Base-by-base conservation (phyloP, 805 yeast genomes). In the Candida takata region DNA sequence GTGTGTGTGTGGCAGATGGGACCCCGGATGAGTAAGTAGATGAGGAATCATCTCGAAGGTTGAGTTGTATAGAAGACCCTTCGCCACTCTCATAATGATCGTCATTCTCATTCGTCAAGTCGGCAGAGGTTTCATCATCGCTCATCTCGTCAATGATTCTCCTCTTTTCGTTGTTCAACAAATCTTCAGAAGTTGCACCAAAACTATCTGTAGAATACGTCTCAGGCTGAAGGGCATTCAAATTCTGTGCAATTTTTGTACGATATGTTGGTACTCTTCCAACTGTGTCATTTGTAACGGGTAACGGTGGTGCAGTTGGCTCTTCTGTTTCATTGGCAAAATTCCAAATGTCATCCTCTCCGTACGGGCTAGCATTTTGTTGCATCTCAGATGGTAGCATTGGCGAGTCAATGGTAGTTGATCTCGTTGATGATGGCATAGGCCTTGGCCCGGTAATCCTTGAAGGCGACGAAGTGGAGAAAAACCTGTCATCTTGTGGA, bases 391-490 rank as follows among this genome's bases (percentile, higher is more conserved):
- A 29, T 6, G 37, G 36, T 2, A 29, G 31, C 2, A 38, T 29
- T 7, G 41, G 33, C 2, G 46, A 42, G 3, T 24, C 29, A 7
- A n/a, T 11, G 5, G 34, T 24, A 18, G 16, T 24, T 8, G n/a
- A 24, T 30, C 40, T 37, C 14, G 38, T 27, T 14, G 16, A 7
- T 5, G 45, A 21, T 5, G 57, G 55, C 51, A 48, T 49, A 14
- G 58, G 58, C 29, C 58, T 49, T 9, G 58, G 55, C 0, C 57
- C 56, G 8, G 41, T 36, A 6, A 51, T 47, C 23, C 38, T 49
- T 4, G 44, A 31, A 5, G 34, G 34, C 10, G 42, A 33, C 5
- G 20, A 20, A 2, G 25, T 10, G 13, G 35, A 20, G 24, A n/a
- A n/a, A 9, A 33, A 25, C 7, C 23, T 21, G 24, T 17, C 15